A percentile compares a stretch with the other conserved stretches of the same genome.
phyloP scores from a whole-genome alignment of 306 rosid genomes.

The Carpinus viminea region DNA sequence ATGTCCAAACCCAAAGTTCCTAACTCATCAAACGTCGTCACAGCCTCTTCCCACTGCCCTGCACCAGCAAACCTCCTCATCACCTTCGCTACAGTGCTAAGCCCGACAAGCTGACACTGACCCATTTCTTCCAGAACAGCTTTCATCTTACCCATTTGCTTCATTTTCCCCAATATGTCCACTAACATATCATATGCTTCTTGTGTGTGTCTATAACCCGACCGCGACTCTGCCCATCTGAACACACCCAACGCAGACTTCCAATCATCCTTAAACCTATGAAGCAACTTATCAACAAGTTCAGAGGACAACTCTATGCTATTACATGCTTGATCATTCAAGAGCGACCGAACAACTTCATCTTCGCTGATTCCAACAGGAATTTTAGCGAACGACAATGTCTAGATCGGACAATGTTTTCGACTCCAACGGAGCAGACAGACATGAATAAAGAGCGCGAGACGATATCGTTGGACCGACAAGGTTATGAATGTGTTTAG shows the following conservation, averaged over 20 bases:
- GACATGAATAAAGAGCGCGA: conserved; percentile 17
- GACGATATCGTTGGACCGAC: conserved; percentile 23
- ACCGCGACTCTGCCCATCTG: conserved; percentile 64
- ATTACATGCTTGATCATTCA: conserved; percentile 44
- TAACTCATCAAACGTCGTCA: conserved; percentile 66
- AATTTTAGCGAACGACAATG: conserved; percentile 51
- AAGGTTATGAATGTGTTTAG: conserved; percentile 4
- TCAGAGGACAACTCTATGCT: conserved; percentile 40
- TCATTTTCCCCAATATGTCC: conserved; percentile 81
- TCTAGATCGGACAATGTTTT: conserved; percentile 39
- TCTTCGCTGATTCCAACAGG: conserved; percentile 50
- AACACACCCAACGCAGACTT: conserved; percentile 78
- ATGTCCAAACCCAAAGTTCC: conserved; percentile 66
- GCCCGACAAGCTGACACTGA: conserved; percentile 32
- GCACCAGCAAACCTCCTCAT: conserved; percentile 85
- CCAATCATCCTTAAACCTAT: conserved; percentile 83
- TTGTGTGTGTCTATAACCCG: conserved; percentile 44
- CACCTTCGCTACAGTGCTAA: conserved; percentile 60
- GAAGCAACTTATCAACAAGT: conserved; percentile 49
- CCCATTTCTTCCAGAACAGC: conserved; percentile 60
- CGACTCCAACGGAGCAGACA: conserved; percentile 23
- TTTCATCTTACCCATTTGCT: conserved; percentile 59
- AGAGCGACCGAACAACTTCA: conserved; percentile 52
- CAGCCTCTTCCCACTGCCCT: conserved; percentile 77
- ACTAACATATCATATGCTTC: conserved; percentile 62